These are phyloP conservation scores for Penicillium arizonense DNA, from an alignment of 495 filamentous ascomycete genomes.

Conservation along the genomic window DNA sequence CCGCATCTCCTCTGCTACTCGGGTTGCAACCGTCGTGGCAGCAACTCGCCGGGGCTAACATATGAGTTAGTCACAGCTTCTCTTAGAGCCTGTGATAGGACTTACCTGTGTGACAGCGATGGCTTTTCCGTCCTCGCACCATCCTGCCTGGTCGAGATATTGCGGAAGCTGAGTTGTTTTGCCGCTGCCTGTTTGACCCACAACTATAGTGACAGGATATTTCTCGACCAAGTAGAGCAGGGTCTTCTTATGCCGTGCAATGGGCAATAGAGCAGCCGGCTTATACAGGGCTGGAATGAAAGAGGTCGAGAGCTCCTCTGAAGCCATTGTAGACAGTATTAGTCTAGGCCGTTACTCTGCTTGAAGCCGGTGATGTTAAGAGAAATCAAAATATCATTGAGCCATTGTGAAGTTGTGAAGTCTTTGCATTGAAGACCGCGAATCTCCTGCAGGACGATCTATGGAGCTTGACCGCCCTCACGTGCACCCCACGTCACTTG, in stretches of 20 bases:
- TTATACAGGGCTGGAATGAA: conserved; percentile 81
- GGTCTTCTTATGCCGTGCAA: conserved; percentile 68
- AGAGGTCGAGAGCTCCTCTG: conserved; percentile 56
- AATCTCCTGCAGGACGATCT: conserved; percentile 7
- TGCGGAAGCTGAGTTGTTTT: conserved; percentile 91
- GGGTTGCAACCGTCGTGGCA: conserved; percentile 83
- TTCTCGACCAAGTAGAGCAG: conserved; percentile 77
- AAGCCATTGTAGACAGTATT: conserved; percentile 30
- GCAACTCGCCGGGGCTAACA: conserved; percentile 84
- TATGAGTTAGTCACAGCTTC: conserved; percentile 14
- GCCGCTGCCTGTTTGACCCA: conserved; percentile 87
- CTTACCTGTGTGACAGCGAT: conserved; percentile 90
- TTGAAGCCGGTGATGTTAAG: neutral
- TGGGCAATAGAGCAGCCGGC: conserved; percentile 72
- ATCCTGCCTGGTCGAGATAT: conserved; percentile 84
- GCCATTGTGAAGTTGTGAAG: conserved; percentile 5
- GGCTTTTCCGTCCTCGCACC: conserved; percentile 77
- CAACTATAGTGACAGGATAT: conserved; percentile 76
- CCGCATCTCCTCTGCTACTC: conserved; percentile 92
- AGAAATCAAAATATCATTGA: neutral
- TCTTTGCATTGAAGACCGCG: conserved; percentile 1
- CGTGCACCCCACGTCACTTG: conserved; percentile 42
- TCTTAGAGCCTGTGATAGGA: conserved; percentile 1
- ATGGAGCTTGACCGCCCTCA: conserved; percentile 27
- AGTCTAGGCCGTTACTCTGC: neutral